Evolutionary conservation across 208 protist genomes (phyloP).

Genomic region (Giardia duodenalis): DNA sequence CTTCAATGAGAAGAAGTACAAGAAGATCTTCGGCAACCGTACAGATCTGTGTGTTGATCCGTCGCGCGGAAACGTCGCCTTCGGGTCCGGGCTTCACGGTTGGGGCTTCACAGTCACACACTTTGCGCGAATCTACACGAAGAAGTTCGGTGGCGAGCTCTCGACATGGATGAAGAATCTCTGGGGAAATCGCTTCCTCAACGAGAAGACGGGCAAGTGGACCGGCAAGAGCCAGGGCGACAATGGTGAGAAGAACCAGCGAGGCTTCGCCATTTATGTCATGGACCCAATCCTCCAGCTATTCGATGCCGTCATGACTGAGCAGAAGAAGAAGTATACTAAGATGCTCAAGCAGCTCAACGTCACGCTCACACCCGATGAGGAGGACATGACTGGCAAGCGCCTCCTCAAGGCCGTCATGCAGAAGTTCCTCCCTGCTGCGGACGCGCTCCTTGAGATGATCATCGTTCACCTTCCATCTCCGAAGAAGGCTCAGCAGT

Average conservation of each 20-base stretch:
- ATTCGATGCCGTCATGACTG: constrained; percentile 75
- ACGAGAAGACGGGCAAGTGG: constrained; percentile 72
- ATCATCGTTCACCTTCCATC: constrained; percentile 90
- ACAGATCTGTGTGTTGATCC: constrained; percentile 62
- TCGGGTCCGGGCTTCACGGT: constrained; percentile 89
- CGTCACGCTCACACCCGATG: constrained; percentile 67
- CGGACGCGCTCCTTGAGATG: constrained; percentile 91
- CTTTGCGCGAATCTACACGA: constrained; percentile 73
- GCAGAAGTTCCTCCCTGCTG: constrained; percentile 79
- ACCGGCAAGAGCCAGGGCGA: constrained; percentile 38
- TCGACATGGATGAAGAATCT: constrained; percentile 68
- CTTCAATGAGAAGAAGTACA: constrained; percentile 47
- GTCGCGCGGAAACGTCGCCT: constrained; percentile 77
- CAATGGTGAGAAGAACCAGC: constrained; percentile 48
- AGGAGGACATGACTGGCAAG: constrained; percentile 69
- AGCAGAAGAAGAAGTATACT: constrained; percentile 67
- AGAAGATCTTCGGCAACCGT: neutral
- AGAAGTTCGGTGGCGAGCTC: constrained; percentile 73
- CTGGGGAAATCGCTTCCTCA: constrained; percentile 95
- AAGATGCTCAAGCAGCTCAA: constrained; percentile 75
- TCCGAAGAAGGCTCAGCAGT: constrained; percentile 76
- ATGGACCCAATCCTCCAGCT: constrained; percentile 87
- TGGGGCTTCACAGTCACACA: constrained; percentile 93
- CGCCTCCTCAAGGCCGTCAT: constrained; percentile 84
- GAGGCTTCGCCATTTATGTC: constrained; percentile 85